Percentiles rank a stretch among this genome's conserved stretches.
Evolutionary conservation across 2,329 filamentous ascomycete species (phyloP).

Genomic region (Diaporthe sp.): DNA sequence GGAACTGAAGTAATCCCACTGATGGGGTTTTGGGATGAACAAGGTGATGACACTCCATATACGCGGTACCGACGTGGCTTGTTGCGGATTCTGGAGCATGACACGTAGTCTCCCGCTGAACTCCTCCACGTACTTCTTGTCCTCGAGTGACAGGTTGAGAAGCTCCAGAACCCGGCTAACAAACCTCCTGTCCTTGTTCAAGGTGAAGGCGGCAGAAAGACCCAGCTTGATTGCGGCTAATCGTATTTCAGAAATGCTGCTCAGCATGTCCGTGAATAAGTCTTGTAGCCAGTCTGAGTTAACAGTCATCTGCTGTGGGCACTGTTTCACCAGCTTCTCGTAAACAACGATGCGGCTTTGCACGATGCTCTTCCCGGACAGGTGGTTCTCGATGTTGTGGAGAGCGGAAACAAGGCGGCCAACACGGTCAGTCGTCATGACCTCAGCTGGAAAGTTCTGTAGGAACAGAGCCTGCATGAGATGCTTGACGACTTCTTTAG

Average conservation of each 20-base stretch:
- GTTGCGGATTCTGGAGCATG: conserved; percentile 76
- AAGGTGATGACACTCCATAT: conserved; percentile 90
- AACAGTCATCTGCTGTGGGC: conserved; percentile 76
- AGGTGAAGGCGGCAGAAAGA: conserved; percentile 75
- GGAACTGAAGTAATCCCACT: conserved; percentile 79
- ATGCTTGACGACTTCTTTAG: conserved; percentile 84
- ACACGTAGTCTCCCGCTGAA: conserved; percentile 76
- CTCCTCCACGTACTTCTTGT: conserved; percentile 76
- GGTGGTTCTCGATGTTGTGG: conserved; percentile 78
- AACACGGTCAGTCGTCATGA: conserved; percentile 80
- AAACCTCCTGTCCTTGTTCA: conserved; percentile 78
- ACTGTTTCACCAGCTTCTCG: conserved; percentile 80
- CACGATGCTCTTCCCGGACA: conserved; percentile 85
- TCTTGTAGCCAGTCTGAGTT: conserved; percentile 86
- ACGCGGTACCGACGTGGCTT: conserved; percentile 79
- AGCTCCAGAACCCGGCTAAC: conserved; percentile 77
- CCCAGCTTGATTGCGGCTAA: conserved; percentile 81
- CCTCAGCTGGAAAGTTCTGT: conserved; percentile 82
- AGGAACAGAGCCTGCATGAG: conserved; percentile 85
- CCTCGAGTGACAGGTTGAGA: conserved; percentile 70
- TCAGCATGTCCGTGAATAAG: conserved; percentile 85
- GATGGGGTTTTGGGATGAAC: conserved; percentile 78
- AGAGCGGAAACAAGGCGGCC: conserved; percentile 79
- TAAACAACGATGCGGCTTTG: conserved; percentile 85
- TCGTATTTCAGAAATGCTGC: conserved; percentile 82